Conservation (phyloP, 768 basidiomycete species). For the Epithele typhae region DNA sequence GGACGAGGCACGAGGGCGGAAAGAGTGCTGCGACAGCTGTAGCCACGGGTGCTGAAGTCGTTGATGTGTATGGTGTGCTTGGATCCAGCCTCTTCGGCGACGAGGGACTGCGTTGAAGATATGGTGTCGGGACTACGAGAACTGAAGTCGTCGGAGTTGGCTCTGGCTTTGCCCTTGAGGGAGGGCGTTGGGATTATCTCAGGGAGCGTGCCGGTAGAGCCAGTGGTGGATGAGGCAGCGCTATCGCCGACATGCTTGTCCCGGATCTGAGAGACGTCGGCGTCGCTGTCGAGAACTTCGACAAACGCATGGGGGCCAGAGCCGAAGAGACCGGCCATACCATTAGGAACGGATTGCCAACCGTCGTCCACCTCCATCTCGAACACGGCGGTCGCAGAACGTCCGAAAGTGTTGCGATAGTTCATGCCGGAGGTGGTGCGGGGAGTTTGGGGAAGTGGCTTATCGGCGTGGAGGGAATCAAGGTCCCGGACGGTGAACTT, state of each 20-base stretch:
- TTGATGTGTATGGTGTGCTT: constrained; percentile 62
- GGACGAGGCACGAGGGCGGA: constrained; percentile 4
- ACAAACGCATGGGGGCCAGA: constrained; percentile 58
- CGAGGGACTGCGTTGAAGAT: constrained; percentile 38
- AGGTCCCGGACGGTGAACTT: constrained; percentile 67
- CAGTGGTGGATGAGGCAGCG: constrained; percentile 20
- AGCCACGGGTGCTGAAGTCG: constrained; percentile 2
- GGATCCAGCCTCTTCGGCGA: constrained; percentile 36
- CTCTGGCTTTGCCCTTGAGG: constrained; percentile 49
- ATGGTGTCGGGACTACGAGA: constrained; percentile 31
- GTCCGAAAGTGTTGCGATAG: constrained; percentile 59
- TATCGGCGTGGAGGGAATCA: constrained; percentile 28
- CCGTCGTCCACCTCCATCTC: constrained; percentile 47
- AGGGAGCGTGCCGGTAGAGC: constrained; percentile 8
- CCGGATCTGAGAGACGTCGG: constrained; percentile 26
- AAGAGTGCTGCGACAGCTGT: constrained; percentile 8
- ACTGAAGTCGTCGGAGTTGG: constrained; percentile 21
- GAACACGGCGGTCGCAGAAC: constrained; percentile 40
- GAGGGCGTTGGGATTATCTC: constrained; percentile 14
- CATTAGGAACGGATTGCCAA: constrained; percentile 54
- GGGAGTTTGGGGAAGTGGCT: constrained; percentile 28
- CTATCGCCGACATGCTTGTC: constrained; percentile 13
- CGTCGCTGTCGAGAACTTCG: constrained; percentile 47
- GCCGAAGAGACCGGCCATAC: constrained; percentile 35
- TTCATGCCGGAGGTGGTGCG: constrained; percentile 20